phyloP scores from a whole-genome alignment of 345 rosid species.

The Arabis alpina region DNA sequence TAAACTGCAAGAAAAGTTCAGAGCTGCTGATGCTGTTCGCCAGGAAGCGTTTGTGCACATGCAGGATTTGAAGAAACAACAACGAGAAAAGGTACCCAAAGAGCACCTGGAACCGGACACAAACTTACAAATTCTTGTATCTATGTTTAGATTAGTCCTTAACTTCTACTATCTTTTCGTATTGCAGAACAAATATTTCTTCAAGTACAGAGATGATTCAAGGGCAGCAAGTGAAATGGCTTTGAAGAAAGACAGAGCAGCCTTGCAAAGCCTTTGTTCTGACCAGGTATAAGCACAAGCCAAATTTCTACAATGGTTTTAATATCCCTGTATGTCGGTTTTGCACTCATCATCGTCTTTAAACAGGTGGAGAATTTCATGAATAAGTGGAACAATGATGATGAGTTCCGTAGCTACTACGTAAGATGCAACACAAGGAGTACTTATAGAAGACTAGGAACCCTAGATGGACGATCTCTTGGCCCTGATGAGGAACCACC shows the following conservation, averaged over 20 bases:
- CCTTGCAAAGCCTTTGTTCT: constrained; percentile 60
- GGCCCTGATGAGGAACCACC: constrained; percentile 82
- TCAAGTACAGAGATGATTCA: constrained; percentile 65
- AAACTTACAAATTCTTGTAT: constrained; percentile 18
- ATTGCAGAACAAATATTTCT: constrained; percentile 63
- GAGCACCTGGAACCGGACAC: constrained; percentile 27
- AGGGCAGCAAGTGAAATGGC: constrained; percentile 63
- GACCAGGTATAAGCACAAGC: constrained; percentile 57
- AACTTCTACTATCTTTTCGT: constrained; percentile 10
- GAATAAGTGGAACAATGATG: constrained; percentile 66
- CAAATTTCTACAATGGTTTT: constrained; percentile 20
- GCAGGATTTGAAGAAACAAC: constrained; percentile 58
- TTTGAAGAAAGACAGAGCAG: constrained; percentile 57
- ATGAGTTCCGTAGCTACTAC: constrained; percentile 72
- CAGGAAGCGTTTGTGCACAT: constrained; percentile 72
- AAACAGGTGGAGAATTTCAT: constrained; percentile 72
- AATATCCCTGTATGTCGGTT: constrained; percentile 7
- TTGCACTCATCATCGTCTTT: constrained; percentile 34
- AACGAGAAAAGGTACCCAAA: constrained; percentile 63
- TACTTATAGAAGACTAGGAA: constrained; percentile 72
- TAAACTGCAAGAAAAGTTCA: constrained; percentile 52
- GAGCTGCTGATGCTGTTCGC: constrained; percentile 66
- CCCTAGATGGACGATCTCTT: constrained; percentile 80
- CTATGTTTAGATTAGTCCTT: constrained; percentile 10
- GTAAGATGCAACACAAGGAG: constrained; percentile 60